phyloP scores from a whole-genome alignment of 768 basidiomycete genomes.

The Chalciporus sphaerocephalus region DNA sequence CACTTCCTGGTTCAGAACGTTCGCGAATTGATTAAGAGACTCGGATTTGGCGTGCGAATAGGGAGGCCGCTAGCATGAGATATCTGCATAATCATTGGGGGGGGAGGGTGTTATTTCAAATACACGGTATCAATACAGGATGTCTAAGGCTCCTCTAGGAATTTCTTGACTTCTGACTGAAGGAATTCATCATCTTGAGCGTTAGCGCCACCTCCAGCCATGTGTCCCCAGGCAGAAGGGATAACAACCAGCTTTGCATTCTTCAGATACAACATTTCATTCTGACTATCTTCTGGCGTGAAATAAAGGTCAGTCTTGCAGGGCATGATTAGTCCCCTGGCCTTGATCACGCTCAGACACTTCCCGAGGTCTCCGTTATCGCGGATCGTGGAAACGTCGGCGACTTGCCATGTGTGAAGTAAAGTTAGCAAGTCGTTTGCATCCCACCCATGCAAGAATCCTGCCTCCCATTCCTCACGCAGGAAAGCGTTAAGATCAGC shows the following conservation, averaged over 20 bases:
- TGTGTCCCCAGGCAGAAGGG: constrained; percentile 54
- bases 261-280: constrained; percentile 40
- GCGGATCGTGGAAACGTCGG: constrained; percentile 43
- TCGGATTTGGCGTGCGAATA: neutral
- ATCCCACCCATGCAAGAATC: constrained; percentile 44
- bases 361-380: constrained; percentile 40
- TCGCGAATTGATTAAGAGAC: no score
- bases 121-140: no score
- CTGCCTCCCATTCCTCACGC: constrained; percentile 48
- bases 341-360: constrained; percentile 41
- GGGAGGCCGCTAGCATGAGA: neutral
- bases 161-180: constrained; percentile 39
- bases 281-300: constrained; percentile 51
- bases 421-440: constrained; percentile 52
- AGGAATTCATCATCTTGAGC: constrained; percentile 40
- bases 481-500: constrained; percentile 46
- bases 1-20: neutral
- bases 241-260: constrained; percentile 47
- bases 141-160: constrained; percentile 35
- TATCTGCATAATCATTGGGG: no score
- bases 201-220: constrained; percentile 45
- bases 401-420: constrained; percentile 46
- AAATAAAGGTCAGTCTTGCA: constrained; percentile 59
- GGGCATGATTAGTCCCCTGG: constrained; percentile 54
- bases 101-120: no score